Evolutionary conservation across 331 rosid species (phyloP).

Genomic region (Pyrus hybrid): DNA sequence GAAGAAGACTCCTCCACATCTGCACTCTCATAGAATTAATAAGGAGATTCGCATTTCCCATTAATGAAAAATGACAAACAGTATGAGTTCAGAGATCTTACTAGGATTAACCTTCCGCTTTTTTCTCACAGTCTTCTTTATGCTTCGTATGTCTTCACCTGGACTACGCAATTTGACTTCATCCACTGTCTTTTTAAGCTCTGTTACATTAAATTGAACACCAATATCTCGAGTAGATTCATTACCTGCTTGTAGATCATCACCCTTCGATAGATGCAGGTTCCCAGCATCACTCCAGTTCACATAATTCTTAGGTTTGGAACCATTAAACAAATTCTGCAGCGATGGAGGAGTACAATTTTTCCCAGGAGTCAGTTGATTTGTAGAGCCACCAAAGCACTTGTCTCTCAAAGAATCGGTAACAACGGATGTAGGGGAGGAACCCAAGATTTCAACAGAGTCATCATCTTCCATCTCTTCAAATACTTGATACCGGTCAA

Average conservation of each 20-base stretch:
- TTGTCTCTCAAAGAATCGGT: constrained; percentile 38
- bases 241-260: constrained; percentile 26
- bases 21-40: constrained; percentile 29
- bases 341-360: constrained; percentile 48
- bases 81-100: constrained; percentile 21
- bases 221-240: constrained; percentile 47
- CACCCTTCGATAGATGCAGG: constrained; percentile 33
- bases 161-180: constrained; percentile 43
- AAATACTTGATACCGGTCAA: constrained; percentile 39
- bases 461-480: constrained; percentile 90
- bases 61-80: background rate
- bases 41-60: constrained; percentile 10
- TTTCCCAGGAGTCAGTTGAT: constrained; percentile 39
- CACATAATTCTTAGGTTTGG: constrained; percentile 42
- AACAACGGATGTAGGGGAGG: constrained; percentile 17
- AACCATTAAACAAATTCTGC: constrained; percentile 71
- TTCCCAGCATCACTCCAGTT: constrained; percentile 58
- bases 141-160: constrained; percentile 27
- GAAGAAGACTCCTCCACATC: constrained; percentile 54
- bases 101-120: constrained; percentile 59
- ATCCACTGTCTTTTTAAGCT: constrained; percentile 61
- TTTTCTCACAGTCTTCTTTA: constrained; percentile 42
- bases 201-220: constrained; percentile 60
- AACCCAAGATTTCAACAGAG: constrained; percentile 29
- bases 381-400: constrained; percentile 34